Evolutionary conservation across 2,329 filamentous ascomycete genomes (phyloP).

Genomic region (Lecanicillium sp.): DNA sequence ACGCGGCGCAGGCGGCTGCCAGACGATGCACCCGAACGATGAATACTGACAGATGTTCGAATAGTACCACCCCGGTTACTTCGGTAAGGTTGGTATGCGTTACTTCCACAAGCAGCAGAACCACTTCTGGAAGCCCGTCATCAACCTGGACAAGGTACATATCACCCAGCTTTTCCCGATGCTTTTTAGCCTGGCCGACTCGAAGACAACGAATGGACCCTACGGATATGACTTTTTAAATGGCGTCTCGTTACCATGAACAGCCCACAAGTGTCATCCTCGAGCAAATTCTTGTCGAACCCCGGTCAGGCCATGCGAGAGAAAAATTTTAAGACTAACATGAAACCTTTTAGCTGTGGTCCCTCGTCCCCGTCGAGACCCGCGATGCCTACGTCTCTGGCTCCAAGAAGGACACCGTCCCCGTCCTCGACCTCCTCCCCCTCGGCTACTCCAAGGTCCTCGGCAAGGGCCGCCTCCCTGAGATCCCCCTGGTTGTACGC

Average conservation of each 20-base stretch:
- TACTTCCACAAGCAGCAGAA: conserved; percentile 95
- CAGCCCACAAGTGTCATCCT: background rate
- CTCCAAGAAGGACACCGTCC: conserved; percentile 79
- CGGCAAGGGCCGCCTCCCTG: conserved; percentile 92
- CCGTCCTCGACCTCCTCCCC: conserved; percentile 94
- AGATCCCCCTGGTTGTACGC: conserved; percentile 88
- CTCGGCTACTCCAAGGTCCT: conserved; percentile 98
- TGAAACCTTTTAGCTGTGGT: conserved; percentile 68
- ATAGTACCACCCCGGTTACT: conserved; percentile 97
- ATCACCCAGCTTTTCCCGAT: conserved; percentile 7
- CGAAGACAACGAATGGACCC: background rate
- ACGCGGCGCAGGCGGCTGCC: conserved; percentile 3
- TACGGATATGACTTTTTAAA: no score
- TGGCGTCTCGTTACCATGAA: no score
- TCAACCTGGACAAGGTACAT: conserved; percentile 96
- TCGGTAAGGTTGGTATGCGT: conserved; percentile 92
- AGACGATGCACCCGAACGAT: conserved; percentile 5
- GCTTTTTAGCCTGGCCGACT: background rate
- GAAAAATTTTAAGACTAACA: conserved; percentile 19
- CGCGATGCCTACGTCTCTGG: conserved; percentile 85
- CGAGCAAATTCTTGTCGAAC: background rate
- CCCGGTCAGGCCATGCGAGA: background rate
- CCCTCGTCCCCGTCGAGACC: conserved; percentile 85
- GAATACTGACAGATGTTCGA: conserved; percentile 19
- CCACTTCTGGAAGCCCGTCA: conserved; percentile 96